Percentiles rank a stretch among this genome's conserved stretches.
Conservation (phyloP, 139 green algal genomes). For the Closterium sp. region DNA sequence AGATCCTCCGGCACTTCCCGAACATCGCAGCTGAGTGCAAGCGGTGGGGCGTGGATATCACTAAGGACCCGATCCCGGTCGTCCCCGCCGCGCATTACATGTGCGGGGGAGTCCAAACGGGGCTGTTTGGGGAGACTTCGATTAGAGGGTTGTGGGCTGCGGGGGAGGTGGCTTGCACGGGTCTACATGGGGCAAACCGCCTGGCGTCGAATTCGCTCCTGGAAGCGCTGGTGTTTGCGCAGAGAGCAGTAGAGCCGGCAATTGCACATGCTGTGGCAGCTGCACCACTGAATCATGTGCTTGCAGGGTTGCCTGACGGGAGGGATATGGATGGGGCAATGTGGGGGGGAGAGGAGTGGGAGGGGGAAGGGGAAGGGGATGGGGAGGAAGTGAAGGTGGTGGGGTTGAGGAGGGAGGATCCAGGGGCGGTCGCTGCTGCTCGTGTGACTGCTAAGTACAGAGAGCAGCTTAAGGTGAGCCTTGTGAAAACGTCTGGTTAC, state of each 20-base stretch:
- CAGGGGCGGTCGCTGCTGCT: background rate
- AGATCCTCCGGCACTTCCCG: constrained; percentile 88
- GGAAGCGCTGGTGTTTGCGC: constrained; percentile 90
- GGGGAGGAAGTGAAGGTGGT: constrained; percentile 9
- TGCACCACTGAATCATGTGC: background rate
- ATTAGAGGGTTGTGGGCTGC: constrained; percentile 87
- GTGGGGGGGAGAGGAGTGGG: constrained; percentile 16
- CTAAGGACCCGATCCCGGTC: constrained; percentile 87
- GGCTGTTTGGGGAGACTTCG: constrained; percentile 82
- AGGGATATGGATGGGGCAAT: background rate
- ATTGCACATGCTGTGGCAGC: constrained; percentile 68
- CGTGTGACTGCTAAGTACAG: background rate
- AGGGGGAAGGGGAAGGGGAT: background rate
- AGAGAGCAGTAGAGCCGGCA: constrained; percentile 75
- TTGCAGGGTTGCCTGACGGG: background rate
- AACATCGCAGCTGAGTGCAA: constrained; percentile 79
- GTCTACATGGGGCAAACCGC: constrained; percentile 95
- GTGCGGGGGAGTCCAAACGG: constrained; percentile 88
- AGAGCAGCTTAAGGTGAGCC: background rate
- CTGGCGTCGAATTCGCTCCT: constrained; percentile 95
- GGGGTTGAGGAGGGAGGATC: constrained; percentile 49
- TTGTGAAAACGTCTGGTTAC: too few species aligned
- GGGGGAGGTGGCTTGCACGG: constrained; percentile 89
- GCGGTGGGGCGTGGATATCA: constrained; percentile 87
- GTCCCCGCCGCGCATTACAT: constrained; percentile 96